phyloP scores from a whole-genome alignment of 345 rosid species.

The Gossypium ekmanianum region DNA sequence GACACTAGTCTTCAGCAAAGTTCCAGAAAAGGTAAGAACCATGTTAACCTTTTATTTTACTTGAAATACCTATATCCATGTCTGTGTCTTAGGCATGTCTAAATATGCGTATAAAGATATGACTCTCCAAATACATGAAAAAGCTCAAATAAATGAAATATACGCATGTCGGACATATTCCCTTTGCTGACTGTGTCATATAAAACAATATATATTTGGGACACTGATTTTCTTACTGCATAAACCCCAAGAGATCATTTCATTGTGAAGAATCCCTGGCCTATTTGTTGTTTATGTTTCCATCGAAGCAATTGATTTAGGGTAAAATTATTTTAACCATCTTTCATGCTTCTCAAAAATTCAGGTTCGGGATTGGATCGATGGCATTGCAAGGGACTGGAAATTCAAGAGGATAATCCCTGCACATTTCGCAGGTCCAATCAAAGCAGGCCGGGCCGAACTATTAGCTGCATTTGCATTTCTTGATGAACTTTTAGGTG shows the following conservation, averaged over 20 bases:
- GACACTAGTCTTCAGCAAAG: constrained; percentile 93
- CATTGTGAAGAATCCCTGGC: neutral
- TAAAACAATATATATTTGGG: neutral
- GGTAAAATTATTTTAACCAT: constrained; percentile 2
- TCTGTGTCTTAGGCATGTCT: neutral
- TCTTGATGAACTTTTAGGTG: constrained; percentile 82
- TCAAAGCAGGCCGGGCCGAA: constrained; percentile 78
- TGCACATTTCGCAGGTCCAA: constrained; percentile 89
- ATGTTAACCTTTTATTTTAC: neutral
- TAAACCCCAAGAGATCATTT: neutral
- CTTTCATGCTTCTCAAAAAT: constrained; percentile 2
- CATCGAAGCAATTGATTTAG: neutral
- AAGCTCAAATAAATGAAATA: too few relatives aligned
- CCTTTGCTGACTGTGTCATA: neutral
- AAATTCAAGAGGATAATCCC: constrained; percentile 91
- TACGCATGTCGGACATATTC: too few relatives aligned
- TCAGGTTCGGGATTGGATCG: constrained; percentile 94
- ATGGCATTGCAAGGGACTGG: constrained; percentile 78
- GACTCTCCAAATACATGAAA: too few relatives aligned
- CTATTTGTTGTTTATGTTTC: neutral
- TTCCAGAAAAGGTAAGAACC: constrained; percentile 84
- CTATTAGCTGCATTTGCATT: constrained; percentile 81
- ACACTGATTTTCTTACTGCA: neutral
- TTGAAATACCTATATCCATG: neutral
- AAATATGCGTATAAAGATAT: too few relatives aligned